A percentile compares a stretch with the other conserved stretches of the same genome.
These are phyloP conservation scores for Tylopilus balloui DNA, from an alignment of 768 basidiomycete species.

Conservation along the genomic window DNA sequence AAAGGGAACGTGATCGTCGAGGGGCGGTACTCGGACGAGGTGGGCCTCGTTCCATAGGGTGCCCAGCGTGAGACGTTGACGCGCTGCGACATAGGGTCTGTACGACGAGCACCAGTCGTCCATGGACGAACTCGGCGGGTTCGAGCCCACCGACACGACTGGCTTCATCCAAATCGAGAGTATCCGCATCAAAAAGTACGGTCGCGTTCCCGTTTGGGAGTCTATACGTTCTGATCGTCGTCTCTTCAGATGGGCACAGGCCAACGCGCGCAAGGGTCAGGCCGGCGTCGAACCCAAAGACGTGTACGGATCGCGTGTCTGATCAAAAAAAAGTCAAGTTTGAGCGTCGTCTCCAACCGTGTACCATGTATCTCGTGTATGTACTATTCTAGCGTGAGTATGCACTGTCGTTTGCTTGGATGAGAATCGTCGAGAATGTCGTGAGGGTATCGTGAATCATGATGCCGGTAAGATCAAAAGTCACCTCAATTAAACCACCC, in stretches of 20 bases:
- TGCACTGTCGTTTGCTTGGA: not conserved
- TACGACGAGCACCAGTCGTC: constrained; percentile 95
- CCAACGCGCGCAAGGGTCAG: constrained; percentile 81
- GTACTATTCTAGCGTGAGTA: not conserved
- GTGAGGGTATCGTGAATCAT: not conserved
- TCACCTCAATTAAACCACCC: constrained; percentile 63
- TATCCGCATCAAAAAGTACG: constrained; percentile 95
- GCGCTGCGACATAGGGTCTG: constrained; percentile 52
- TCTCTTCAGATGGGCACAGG: constrained; percentile 71
- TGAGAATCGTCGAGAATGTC: not conserved
- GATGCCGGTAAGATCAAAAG: not conserved
- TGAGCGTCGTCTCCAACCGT: not conserved
- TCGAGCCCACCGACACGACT: constrained; percentile 91
- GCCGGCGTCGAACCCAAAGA: constrained; percentile 72
- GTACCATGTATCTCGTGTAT: constrained; percentile 1
- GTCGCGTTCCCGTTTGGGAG: constrained; percentile 5
- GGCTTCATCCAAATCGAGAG: constrained; percentile 98
- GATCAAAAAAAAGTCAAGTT: constrained; percentile 14
- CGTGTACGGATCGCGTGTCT: constrained; percentile 68
- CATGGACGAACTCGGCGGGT: constrained; percentile 98
- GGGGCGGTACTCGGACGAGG: constrained; percentile 86
- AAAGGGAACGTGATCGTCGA: constrained; percentile 95
- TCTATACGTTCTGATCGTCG: not conserved
- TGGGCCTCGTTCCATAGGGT: constrained; percentile 33
- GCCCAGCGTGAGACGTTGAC: too few relatives aligned